phyloP scores from a whole-genome alignment of 805 yeast genomes.

The Wickerhamomyces strasburgensis region DNA sequence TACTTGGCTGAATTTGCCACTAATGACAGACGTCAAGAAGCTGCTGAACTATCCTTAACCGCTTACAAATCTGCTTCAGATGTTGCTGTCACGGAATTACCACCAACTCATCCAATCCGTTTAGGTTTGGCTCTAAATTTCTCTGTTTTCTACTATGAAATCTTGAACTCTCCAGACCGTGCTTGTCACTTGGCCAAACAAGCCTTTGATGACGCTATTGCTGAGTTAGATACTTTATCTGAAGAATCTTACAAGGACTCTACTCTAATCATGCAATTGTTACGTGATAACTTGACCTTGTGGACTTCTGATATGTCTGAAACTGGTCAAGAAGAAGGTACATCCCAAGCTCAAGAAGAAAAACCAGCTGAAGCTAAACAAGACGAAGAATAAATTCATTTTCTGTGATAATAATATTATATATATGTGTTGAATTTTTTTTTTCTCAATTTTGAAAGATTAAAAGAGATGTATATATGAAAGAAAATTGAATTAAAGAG shows the following conservation, averaged over 20 bases:
- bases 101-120: constrained; percentile 98
- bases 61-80: constrained; percentile 95
- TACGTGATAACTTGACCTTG: constrained; percentile 96
- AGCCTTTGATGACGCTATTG: constrained; percentile 98
- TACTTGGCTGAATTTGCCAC: constrained; percentile 95
- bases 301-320: constrained; percentile 96
- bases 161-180: constrained; percentile 95
- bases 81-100: constrained; percentile 93
- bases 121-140: constrained; percentile 96
- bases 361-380: constrained; percentile 25
- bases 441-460: not conserved
- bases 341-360: constrained; percentile 31
- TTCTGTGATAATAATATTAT: constrained; percentile 1
- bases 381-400: constrained; percentile 28
- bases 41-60: constrained; percentile 88
- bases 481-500: not conserved
- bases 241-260: constrained; percentile 99
- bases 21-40: constrained; percentile 85
- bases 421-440: constrained; percentile 11
- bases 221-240: constrained; percentile 94
- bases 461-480: not conserved
- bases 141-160: constrained; percentile 97
- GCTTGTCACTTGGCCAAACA: constrained; percentile 99
- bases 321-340: constrained; percentile 58
- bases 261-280: constrained; percentile 96